Percentiles rank a stretch among this genome's conserved stretches.
Evolutionary conservation across 495 filamentous ascomycete genomes (phyloP).

Genomic region (Barbatosphaeria neglecta): DNA sequence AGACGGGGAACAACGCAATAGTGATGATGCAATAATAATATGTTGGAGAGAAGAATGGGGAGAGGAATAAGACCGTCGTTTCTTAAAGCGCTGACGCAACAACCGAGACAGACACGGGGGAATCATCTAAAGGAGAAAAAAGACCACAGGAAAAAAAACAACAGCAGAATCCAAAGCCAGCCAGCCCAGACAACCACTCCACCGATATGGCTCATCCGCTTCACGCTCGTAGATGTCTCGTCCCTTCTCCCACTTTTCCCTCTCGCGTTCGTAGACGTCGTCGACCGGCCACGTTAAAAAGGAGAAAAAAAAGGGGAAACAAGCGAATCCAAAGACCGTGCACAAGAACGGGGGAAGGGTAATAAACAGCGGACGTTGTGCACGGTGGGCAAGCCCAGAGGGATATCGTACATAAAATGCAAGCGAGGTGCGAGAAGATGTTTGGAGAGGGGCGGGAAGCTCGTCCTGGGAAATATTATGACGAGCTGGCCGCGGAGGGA

Average conservation of each 20-base stretch:
- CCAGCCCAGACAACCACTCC: no score
- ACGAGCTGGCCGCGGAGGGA: background rate
- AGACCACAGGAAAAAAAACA: no score
- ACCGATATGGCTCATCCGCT: no score
- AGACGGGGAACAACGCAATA: no score
- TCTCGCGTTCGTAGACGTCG: background rate
- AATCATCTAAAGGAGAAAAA: background rate
- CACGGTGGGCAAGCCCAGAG: background rate
- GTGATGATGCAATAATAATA: no score
- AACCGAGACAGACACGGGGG: background rate
- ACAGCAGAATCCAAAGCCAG: background rate
- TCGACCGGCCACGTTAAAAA: background rate
- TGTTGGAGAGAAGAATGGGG: no score
- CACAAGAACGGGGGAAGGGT: no score
- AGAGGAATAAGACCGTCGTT: no score
- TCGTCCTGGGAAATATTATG: background rate
- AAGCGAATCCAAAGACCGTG: background rate
- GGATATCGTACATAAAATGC: background rate
- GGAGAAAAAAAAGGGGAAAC: slow-evolving; percentile 1
- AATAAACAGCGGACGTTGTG: no score
- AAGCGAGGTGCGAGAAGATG: background rate
- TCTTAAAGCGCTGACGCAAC: no score
- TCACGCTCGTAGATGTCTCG: background rate
- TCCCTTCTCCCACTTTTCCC: background rate
- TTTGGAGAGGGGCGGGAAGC: no score